Conservation (phyloP, 2,329 filamentous ascomycete species). For the Penicillium sp. region DNA sequence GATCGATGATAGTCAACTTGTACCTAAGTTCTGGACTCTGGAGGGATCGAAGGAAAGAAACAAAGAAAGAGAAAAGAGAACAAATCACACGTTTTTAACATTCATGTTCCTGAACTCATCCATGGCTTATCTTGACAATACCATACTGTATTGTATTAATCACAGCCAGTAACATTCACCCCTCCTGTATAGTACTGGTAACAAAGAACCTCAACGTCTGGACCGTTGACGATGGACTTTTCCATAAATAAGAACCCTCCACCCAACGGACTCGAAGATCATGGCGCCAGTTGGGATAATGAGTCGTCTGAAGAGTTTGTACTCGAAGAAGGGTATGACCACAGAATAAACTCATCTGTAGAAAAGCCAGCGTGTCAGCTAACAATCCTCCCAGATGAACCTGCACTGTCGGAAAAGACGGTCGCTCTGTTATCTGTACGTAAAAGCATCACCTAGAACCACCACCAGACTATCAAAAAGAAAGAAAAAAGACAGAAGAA, state of each 20-base stretch:
- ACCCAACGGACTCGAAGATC: neutral
- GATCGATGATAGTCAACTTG: neutral
- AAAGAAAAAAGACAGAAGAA: neutral
- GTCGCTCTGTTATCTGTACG: conserved; percentile 42
- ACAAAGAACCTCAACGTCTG: conserved; percentile 14
- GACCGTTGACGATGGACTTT: neutral
- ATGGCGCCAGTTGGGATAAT: conserved; percentile 37
- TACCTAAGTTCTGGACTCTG: no score
- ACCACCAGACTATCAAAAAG: neutral
- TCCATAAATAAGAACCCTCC: conserved; percentile 3
- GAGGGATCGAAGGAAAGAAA: neutral
- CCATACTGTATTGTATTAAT: conserved; percentile 4
- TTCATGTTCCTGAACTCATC: neutral
- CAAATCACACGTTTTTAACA: neutral
- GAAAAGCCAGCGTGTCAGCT: conserved; percentile 4
- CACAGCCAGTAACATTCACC: neutral
- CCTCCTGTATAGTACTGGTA: neutral
- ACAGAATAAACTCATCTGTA: no score
- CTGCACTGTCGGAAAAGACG: conserved; percentile 36
- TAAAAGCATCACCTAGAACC: conserved; percentile 11
- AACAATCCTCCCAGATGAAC: conserved; percentile 31
- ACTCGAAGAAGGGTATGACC: conserved; percentile 31
- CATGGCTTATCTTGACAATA: neutral
- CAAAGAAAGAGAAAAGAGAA: neutral
- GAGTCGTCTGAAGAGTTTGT: conserved; percentile 33